A percentile compares a stretch with the other conserved stretches of the same genome.
phyloP scores from a whole-genome alignment of 2,329 filamentous ascomycete genomes.

The Penicillium sp. region DNA sequence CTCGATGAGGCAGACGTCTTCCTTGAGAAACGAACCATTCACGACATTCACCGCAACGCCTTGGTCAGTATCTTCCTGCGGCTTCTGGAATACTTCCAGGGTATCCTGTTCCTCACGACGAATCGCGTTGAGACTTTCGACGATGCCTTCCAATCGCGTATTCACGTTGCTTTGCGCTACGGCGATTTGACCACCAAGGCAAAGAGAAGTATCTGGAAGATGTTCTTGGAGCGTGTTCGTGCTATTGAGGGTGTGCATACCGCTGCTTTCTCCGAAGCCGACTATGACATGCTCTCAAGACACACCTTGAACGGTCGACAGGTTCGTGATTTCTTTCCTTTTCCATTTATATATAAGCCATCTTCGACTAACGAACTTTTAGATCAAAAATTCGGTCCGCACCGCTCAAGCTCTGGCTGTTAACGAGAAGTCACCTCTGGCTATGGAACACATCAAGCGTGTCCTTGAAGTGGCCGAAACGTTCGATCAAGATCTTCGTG shows the following conservation, averaged over 20 bases:
- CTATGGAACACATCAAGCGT: constrained; percentile 76
- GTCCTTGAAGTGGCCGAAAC: constrained; percentile 82
- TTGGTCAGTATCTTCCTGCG: constrained; percentile 86
- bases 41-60: constrained; percentile 81
- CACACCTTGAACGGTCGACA: constrained; percentile 70
- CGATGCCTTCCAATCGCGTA: constrained; percentile 84
- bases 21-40: constrained; percentile 77
- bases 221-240: constrained; percentile 75
- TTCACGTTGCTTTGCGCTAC: constrained; percentile 82
- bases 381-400: constrained; percentile 87
- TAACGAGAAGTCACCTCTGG: constrained; percentile 69
- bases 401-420: constrained; percentile 81
- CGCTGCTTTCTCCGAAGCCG: constrained; percentile 55
- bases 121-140: constrained; percentile 87
- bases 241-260: constrained; percentile 61
- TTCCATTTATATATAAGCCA: background rate
- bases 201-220: constrained; percentile 77
- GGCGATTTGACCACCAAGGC: constrained; percentile 71
- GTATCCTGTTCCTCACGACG: constrained; percentile 85
- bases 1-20: constrained; percentile 86
- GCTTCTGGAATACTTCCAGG: constrained; percentile 87
- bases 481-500: constrained; percentile 81
- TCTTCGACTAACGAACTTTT: constrained; percentile 26
- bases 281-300: constrained; percentile 66
- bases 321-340: constrained; percentile 37